Evolutionary conservation across 495 filamentous ascomycete species (phyloP).

Genomic region (Annulohypoxylon moriforme): DNA sequence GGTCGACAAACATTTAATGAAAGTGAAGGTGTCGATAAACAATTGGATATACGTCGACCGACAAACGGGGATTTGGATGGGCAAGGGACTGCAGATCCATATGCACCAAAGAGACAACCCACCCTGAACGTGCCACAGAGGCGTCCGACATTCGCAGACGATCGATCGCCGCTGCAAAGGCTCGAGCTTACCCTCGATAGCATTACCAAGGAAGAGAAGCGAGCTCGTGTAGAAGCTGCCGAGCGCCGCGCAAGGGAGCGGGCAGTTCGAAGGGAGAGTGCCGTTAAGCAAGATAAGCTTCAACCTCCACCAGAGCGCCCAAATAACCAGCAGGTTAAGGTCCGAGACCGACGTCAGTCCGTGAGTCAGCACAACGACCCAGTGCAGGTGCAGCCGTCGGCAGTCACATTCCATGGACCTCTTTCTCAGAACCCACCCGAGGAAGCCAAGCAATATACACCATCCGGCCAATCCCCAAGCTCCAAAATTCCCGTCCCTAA

Average conservation of each 20-base stretch:
- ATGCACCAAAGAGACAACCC: slow-evolving; percentile 41
- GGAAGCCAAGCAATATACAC: slow-evolving; percentile 46
- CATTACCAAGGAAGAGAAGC: slow-evolving; percentile 92
- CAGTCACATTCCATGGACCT: slow-evolving; percentile 42
- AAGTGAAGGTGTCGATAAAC: slow-evolving; percentile 12
- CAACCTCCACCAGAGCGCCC: slow-evolving; percentile 24
- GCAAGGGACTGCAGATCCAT: slow-evolving; percentile 29
- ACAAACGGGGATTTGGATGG: slow-evolving; percentile 35
- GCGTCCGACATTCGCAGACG: slow-evolving; percentile 71
- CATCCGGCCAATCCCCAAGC: slow-evolving; percentile 43
- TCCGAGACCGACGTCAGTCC: slow-evolving; percentile 26
- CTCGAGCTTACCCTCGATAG: slow-evolving; percentile 87
- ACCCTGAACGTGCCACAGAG: slow-evolving; percentile 42
- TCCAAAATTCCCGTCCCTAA: slow-evolving; percentile 47
- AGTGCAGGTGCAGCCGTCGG: slow-evolving; percentile 34
- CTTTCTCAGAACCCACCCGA: slow-evolving; percentile 53
- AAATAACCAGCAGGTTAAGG: slow-evolving; percentile 38
- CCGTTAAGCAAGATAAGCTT: slow-evolving; percentile 37
- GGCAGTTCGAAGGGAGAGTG: slow-evolving; percentile 51
- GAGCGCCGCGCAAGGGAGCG: slow-evolving; percentile 71
- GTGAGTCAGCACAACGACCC: slow-evolving; percentile 28
- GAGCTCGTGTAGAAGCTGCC: slow-evolving; percentile 81
- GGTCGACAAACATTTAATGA: slow-evolving; percentile 46
- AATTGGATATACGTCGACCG: slow-evolving; percentile 36
- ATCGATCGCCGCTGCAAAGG: slow-evolving; percentile 89